Percentiles rank a stretch among this genome's conserved stretches.
phyloP scores from a whole-genome alignment of 805 yeast genomes.

The Lachancea waltii region DNA sequence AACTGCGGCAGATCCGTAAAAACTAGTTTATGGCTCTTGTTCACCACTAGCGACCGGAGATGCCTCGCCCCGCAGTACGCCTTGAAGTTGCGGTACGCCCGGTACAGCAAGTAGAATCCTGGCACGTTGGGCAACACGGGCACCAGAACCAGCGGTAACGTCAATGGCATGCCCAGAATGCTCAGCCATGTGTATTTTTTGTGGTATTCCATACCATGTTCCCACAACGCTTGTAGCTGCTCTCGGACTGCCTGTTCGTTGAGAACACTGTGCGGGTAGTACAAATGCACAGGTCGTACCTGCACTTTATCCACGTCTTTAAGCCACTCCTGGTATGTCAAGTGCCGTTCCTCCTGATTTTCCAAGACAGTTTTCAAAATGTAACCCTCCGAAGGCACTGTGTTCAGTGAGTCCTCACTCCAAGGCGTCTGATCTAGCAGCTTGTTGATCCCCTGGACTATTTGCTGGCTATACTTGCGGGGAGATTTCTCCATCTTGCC shows the following conservation, averaged over 20 bases:
- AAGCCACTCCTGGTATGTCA: conserved; percentile 16
- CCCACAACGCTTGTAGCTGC: conserved; percentile 40
- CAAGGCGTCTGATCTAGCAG: conserved; percentile 65
- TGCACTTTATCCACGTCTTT: conserved; percentile 9
- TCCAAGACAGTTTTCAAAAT: conserved; percentile 36
- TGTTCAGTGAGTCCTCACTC: conserved; percentile 66
- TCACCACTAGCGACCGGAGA: conserved; percentile 48
- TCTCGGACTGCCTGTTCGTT: conserved; percentile 25
- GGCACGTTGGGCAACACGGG: conserved; percentile 93
- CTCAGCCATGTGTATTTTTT: conserved; percentile 47
- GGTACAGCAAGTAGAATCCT: conserved; percentile 74
- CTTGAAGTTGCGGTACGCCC: conserved; percentile 78
- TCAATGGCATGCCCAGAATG: conserved; percentile 61
- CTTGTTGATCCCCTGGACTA: conserved; percentile 47
- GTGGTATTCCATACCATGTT: conserved; percentile 46
- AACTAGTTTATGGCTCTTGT: conserved; percentile 35
- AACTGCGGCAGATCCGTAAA: conserved; percentile 31
- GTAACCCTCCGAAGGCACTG: conserved; percentile 65
- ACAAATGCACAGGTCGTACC: conserved; percentile 37
- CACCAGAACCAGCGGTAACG: conserved; percentile 70
- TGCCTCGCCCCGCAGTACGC: conserved; percentile 73
- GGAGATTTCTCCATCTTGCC: conserved; percentile 49
- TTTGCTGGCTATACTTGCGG: conserved; percentile 46
- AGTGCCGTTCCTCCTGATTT: conserved; percentile 14
- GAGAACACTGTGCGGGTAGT: conserved; percentile 41